These are phyloP conservation scores for Fusarium buxicola DNA, from an alignment of 2,329 filamentous ascomycete species.

Conservation along the genomic window DNA sequence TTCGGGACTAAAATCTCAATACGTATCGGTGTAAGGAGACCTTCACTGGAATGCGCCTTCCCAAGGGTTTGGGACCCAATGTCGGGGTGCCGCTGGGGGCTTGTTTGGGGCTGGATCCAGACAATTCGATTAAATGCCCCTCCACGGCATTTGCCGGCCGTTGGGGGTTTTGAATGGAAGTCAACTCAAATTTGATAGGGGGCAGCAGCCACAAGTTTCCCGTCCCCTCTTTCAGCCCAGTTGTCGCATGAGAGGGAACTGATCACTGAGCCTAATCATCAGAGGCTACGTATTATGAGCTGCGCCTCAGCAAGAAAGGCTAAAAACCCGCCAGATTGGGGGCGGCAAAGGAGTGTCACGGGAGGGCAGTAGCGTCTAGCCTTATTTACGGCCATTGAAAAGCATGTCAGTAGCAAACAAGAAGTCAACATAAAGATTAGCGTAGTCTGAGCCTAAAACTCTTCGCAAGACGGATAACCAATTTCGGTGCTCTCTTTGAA, in stretches of 20 bases:
- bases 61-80: constrained; percentile 36
- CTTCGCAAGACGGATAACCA: neutral
- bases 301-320: neutral
- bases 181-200: neutral
- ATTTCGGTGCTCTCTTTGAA: too few species aligned
- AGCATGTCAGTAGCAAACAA: too few species aligned
- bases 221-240: constrained; percentile 1
- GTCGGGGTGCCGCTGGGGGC: constrained; percentile 29
- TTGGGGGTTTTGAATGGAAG: constrained; percentile 23
- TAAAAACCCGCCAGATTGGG: neutral
- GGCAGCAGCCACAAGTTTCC: constrained; percentile 9
- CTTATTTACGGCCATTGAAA: neutral
- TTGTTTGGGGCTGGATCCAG: constrained; percentile 34
- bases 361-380: neutral
- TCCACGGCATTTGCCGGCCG: constrained; percentile 38
- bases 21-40: constrained; percentile 22
- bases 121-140: constrained; percentile 25
- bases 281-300: neutral
- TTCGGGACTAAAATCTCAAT: constrained; percentile 34
- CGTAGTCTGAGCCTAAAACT: too few species aligned
- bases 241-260: constrained; percentile 1
- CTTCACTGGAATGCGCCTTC: constrained; percentile 6
- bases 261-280: too few species aligned
- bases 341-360: constrained; percentile 6
- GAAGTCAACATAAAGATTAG: too few species aligned